Percentiles rank a stretch among this genome's conserved stretches.
These are phyloP conservation scores for Moniliophthora roreri DNA, from an alignment of 1,284 basidiomycete genomes.

Conservation along the genomic window DNA sequence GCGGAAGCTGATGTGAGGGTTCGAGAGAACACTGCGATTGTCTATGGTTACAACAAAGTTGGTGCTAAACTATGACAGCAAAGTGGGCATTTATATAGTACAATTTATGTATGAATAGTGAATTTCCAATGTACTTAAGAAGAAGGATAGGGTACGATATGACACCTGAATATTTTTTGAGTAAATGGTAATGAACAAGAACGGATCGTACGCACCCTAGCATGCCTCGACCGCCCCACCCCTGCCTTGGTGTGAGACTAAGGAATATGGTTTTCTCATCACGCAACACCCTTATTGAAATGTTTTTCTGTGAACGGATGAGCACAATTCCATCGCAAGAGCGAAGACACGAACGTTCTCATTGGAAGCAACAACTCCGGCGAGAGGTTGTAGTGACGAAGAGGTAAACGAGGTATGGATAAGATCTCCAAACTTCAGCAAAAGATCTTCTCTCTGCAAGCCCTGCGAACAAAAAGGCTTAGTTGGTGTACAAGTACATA, in stretches of 20 bases:
- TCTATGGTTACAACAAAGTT: constrained; percentile 4
- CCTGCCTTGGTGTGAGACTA: constrained; percentile 42
- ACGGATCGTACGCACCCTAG: constrained; percentile 58
- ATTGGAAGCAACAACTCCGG: constrained; percentile 64
- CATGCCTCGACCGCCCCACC: constrained; percentile 71
- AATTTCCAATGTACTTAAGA: constrained; percentile 14
- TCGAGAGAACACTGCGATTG: constrained; percentile 6
- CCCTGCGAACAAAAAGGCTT: constrained; percentile 45
- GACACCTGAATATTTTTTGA: constrained; percentile 50
- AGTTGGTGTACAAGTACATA: constrained; percentile 7
- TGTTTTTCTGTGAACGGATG: constrained; percentile 28
- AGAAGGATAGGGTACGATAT: constrained; percentile 62
- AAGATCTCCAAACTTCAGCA: constrained; percentile 73
- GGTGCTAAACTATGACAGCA: constrained; percentile 7
- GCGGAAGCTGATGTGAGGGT: constrained; percentile 1
- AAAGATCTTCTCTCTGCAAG: constrained; percentile 66
- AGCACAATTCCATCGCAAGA: constrained; percentile 5
- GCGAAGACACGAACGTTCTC: constrained; percentile 63
- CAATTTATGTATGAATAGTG: neutral
- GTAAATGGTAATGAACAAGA: neutral
- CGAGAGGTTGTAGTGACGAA: constrained; percentile 65
- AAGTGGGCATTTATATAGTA: neutral
- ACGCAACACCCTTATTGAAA: constrained; percentile 42
- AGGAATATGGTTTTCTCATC: constrained; percentile 29
- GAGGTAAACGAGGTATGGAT: constrained; percentile 50